Evolutionary conservation across 2,329 filamentous ascomycete species (phyloP).

Genomic region (Fusarium sublunatum): DNA sequence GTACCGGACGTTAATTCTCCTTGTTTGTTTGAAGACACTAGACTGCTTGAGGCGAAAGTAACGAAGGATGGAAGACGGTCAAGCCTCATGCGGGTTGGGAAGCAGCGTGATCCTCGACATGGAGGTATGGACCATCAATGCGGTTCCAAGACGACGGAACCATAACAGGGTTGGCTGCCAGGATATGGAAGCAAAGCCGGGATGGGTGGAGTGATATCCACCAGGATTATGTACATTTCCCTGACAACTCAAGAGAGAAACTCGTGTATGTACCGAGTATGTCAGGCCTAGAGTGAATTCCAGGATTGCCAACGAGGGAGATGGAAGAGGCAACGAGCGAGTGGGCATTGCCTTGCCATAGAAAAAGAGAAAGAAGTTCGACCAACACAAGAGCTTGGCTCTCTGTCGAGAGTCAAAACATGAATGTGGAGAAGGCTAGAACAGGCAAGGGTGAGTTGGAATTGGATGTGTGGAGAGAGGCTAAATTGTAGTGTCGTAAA

Average conservation of each 20-base stretch:
- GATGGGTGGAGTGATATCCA: slow-evolving; percentile 33
- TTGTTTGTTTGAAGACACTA: slow-evolving; percentile 43
- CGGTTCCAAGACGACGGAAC: slow-evolving; percentile 41
- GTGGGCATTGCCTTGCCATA: slow-evolving; percentile 22
- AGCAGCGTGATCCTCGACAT: slow-evolving; percentile 34
- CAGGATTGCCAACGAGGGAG: not conserved
- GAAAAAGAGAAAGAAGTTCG: slow-evolving; percentile 2
- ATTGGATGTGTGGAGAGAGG: slow-evolving; percentile 35
- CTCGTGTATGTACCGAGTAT: slow-evolving; percentile 8
- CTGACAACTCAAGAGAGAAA: slow-evolving; percentile 6
- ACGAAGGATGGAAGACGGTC: slow-evolving; percentile 43
- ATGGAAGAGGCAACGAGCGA: slow-evolving; percentile 3
- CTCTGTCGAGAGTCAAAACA: slow-evolving; percentile 24
- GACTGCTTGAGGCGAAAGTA: slow-evolving; percentile 48
- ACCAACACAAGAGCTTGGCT: slow-evolving; percentile 20
- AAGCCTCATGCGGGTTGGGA: slow-evolving; percentile 37
- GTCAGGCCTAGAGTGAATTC: not conserved
- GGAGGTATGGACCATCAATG: slow-evolving; percentile 33
- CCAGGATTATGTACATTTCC: slow-evolving; percentile 33
- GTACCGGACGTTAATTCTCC: slow-evolving; percentile 20
- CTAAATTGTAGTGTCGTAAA: slow-evolving; percentile 11
- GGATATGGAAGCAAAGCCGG: slow-evolving; percentile 26
- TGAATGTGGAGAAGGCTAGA: slow-evolving; percentile 35
- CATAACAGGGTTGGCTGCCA: slow-evolving; percentile 34
- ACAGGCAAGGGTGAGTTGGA: slow-evolving; percentile 22